Base-by-base conservation (phyloP, 805 yeast genomes). In the Lipomyces orientalis region DNA sequence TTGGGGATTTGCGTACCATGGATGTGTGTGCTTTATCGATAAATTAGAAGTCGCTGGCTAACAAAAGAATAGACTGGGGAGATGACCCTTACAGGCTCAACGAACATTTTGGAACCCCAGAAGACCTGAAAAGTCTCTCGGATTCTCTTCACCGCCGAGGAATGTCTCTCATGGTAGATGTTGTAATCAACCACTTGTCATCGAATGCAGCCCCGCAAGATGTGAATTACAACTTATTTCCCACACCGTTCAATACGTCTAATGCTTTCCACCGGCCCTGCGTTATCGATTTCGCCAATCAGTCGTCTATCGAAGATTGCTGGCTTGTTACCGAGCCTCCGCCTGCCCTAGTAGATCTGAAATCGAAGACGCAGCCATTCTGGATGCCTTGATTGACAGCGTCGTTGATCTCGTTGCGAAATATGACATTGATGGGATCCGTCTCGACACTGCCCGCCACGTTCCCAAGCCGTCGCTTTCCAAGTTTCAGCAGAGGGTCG, bases 91-190 rank as follows among this genome's bases (percentile, higher is more conserved):
- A 51, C 33, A 8, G 14, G 3, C 51, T 62, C 25, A 60, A 51
- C 31, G 33, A 29, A 8, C 33, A 51, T 51, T 51, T 51, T 29
- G 55, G 67, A 14, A 54, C 39, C 5, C 51, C 39, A 14, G 59
- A 34, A 22, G 64, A 59, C 29, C 60, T 64, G 25, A 22, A 51
- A n/a, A 54, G 55, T 19, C 34, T 64, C 9, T 46, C 54, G 12
- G 29, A 16, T 12, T 59, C 63, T 22, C 62, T 58, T 29, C 67
- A 64, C 33, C 33, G 54, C n/a, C 54, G 35, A 19, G 67, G 34
- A 19, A 64, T 64, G 35, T 64, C 43, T 29, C 51, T 64, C 7
- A 64, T 64, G 67, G 33, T 64, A 5, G 67, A 64, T 51, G 31
- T 54, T n/a, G 52, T 64, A 7, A 56, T 61, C 5, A 64, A 64